phyloP scores from a whole-genome alignment of 345 rosid species.

The Sonneratia caseolaris region DNA sequence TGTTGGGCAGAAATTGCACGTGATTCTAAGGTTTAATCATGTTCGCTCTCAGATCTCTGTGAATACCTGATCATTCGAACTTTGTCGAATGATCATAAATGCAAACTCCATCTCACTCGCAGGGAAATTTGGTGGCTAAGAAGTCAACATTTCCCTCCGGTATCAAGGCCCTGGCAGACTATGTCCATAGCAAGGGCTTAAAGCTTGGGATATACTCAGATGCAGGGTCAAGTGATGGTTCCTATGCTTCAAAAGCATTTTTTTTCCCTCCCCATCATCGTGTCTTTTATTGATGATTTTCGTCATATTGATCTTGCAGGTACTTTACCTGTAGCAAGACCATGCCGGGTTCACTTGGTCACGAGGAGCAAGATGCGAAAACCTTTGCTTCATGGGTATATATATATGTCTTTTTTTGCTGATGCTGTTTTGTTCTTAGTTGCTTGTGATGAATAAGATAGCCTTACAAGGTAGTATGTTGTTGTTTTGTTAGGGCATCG shows the following conservation, averaged over 20 bases:
- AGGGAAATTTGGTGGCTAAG: conserved; percentile 63
- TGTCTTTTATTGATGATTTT: neutral
- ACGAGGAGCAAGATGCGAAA: conserved; percentile 83
- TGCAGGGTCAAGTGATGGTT: conserved; percentile 52
- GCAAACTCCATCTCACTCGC: conserved; percentile 9
- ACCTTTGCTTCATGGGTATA: conserved; percentile 84
- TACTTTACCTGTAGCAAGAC: conserved; percentile 69
- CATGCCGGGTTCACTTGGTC: conserved; percentile 91
- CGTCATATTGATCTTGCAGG: conserved; percentile 23
- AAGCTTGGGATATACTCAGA: conserved; percentile 84
- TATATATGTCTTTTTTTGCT: too few species aligned
- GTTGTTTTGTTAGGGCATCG: conserved; percentile 47
- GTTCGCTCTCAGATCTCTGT: neutral
- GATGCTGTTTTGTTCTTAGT: too few species aligned
- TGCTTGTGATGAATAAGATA: neutral
- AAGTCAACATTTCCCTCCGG: conserved; percentile 75
- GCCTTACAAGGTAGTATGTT: neutral
- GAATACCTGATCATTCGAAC: too few species aligned
- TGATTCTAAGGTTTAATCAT: conserved; percentile 38
- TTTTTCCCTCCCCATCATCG: too few species aligned
- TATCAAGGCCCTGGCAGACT: conserved; percentile 67
- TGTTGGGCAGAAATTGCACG: conserved; percentile 91
- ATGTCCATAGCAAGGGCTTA: conserved; percentile 75
- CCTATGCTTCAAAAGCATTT: neutral
- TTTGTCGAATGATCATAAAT: neutral